A percentile compares a stretch with the other conserved stretches of the same genome.
phyloP scores from a whole-genome alignment of 2,329 filamentous ascomycete species.

The Exophiala viscosa region DNA sequence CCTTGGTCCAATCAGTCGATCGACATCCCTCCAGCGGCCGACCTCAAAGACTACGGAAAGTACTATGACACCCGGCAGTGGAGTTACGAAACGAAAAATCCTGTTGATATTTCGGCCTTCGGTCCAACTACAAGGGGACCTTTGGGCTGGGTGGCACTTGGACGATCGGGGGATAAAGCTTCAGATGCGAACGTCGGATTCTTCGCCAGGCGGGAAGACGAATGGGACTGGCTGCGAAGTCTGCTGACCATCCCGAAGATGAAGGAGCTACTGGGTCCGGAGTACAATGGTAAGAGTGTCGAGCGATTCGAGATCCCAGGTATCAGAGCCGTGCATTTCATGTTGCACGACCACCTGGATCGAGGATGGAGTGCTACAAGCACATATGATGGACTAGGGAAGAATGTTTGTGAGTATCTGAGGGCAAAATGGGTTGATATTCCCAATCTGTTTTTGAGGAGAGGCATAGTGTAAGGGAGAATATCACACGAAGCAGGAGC shows the following conservation, averaged over 20 bases:
- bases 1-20: too few relatives aligned
- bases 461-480: too few relatives aligned
- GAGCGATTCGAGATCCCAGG: constrained; percentile 17
- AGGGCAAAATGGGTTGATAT: constrained; percentile 19
- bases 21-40: too few relatives aligned
- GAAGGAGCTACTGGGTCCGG: constrained; percentile 18
- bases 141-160: constrained; percentile 42
- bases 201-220: constrained; percentile 27
- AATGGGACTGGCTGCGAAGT: constrained; percentile 35
- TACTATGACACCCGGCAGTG: too few relatives aligned
- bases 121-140: constrained; percentile 31
- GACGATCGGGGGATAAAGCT: constrained; percentile 40
- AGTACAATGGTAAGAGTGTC: constrained; percentile 10
- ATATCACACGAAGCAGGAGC: too few relatives aligned
- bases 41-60: constrained; percentile 13
- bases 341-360: constrained; percentile 22
- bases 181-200: constrained; percentile 41
- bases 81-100: not conserved
- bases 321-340: constrained; percentile 18
- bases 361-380: constrained; percentile 7
- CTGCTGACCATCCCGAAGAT: constrained; percentile 39
- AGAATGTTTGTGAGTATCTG: constrained; percentile 22
- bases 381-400: constrained; percentile 17
- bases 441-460: not conserved
- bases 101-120: constrained; percentile 9